A percentile compares a stretch with the other conserved stretches of the same genome.
These are phyloP conservation scores for Aristolochia californica DNA, from an alignment of 164 flowering plant species.

Conservation along the genomic window DNA sequence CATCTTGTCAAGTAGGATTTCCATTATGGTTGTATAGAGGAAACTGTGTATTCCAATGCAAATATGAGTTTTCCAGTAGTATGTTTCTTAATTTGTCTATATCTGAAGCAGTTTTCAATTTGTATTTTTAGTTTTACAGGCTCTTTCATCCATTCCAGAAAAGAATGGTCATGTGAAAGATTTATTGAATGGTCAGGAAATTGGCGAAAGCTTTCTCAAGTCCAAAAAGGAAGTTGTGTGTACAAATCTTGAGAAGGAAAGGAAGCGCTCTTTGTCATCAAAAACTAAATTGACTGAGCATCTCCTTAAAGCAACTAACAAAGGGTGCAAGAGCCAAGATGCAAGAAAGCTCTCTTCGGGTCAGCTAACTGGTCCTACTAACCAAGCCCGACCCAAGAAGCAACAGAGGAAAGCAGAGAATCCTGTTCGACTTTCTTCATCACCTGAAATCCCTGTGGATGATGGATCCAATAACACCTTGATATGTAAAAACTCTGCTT, in stretches of 20 bases:
- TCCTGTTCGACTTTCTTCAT: slow-evolving; percentile 40
- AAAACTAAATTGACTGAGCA: slow-evolving; percentile 46
- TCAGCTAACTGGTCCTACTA: slow-evolving; percentile 9
- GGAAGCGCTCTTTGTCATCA: slow-evolving; percentile 30
- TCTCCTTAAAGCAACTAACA: slow-evolving; percentile 30
- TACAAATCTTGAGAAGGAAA: slow-evolving; percentile 39
- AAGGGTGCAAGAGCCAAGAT: slow-evolving; percentile 51
- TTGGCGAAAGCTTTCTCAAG: slow-evolving; percentile 41
- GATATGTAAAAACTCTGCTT: slow-evolving; percentile 94
- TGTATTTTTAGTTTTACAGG: slow-evolving; percentile 49
- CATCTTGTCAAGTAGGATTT: too few species aligned
- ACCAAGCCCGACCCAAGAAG: slow-evolving; percentile 38
- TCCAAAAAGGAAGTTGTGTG: slow-evolving; percentile 41
- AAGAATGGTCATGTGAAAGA: slow-evolving; percentile 44
- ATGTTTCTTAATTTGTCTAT: background rate
- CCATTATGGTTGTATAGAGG: too few species aligned
- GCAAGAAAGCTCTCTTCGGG: slow-evolving; percentile 39
- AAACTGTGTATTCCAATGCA: too few species aligned
- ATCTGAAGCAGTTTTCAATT: slow-evolving; percentile 31
- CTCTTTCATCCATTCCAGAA: slow-evolving; percentile 59
- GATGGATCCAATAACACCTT: slow-evolving; percentile 41
- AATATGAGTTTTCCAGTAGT: too few species aligned
- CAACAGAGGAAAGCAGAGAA: slow-evolving; percentile 69
- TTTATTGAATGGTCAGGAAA: slow-evolving; percentile 49
- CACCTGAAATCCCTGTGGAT: slow-evolving; percentile 38